Evolutionary conservation across 176 grass and related monocot genomes (phyloP), one percentile per base, ranked within the genome.

Genomic region (Oryza glaberrima): DNA sequence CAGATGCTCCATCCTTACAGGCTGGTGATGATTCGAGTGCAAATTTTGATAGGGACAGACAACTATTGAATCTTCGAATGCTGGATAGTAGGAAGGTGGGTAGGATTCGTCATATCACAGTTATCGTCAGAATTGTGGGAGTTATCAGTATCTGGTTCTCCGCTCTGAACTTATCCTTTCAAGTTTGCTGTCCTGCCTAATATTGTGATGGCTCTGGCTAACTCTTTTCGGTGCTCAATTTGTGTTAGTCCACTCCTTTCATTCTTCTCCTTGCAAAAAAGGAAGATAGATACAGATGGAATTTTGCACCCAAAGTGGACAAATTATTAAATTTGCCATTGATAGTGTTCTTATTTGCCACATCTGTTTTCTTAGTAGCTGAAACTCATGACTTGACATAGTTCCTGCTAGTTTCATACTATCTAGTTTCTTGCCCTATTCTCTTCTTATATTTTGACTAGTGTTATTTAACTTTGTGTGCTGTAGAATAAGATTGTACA

Each of bases 31-130:
- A 85, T 91, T 73, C 54, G 28, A 66, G 95, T 90, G 85, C 79
- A 80, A 84, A 91, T 95, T 92, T 90, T 91, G 87, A 95, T 78
- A 86, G 88, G 77, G 86, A 86, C 72, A 92, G 83, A 20, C 88
- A 90, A 36, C 78, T 85, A 45, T 83, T 86, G 70, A 90, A 90
- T 75, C 80, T 90, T 58, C 82, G 76, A 80, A 84, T 82, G 75
- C 90, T 88, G 85, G 88, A 90, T 84, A 68, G 76, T 82, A 90
- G 77, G 80, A 92, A 88, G 85, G 90, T 95, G 78, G 44, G 90
- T 86, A 38, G 61, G 86, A 49, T 71, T 25, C 44, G 76, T 49
- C 58, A 7, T 74, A 70, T 83, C 52, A 35, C 41, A 26, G 67
- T 40, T 78, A 68, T 83, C 16, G 77, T 78, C 22, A 20, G 30